Base-by-base conservation (phyloP, 192 early-diverging fungal genomes). In the Linnemannia hyalina region DNA sequence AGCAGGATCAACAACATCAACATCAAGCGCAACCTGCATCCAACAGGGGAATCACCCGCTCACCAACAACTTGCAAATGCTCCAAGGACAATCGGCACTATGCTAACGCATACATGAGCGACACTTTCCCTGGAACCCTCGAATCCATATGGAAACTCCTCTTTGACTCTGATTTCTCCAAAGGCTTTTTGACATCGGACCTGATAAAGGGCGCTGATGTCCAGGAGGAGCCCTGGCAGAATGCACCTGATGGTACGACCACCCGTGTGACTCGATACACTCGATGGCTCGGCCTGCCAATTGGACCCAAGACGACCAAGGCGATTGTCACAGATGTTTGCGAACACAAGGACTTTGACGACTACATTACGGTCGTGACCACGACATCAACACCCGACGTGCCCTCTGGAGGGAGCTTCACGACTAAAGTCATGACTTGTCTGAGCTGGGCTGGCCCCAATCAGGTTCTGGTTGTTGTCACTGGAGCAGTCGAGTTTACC, bases 351-450 rank as follows among this genome's bases (percentile, higher is more conserved):
- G 88, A 93, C 81, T 82, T 89, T 78, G 73, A 88, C 55, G 74
- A 88, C 13, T 90, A 89, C 36, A 76, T 89, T 15, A 88, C 89
- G 3, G 79, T 82, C 18, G 73, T 90, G 15, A 92, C 92, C 1
- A 87, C 89, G 5, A 93, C 92, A 6, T 88, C 82, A 44, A 92
- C 92, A 22, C 92, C 92, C 6, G 89, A 93, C 82, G 90, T 93
- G 20, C 92, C 92, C 52, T 88, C 89, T 15, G 92, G 92, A 70
- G 77, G 82, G 35, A 80, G 83, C 20, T 93, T 93, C 69, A 77
- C 70, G 32, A 88, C 91, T 22, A 93, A 91, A 77, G 89, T 89
- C 60, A 52, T 89, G 26, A 91, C 89, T 0, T 93, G 92, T 81
- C 85, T 93, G 8, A 92, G 89, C 40, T 90, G 85, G 89, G 86